Evolutionary conservation across 2,329 filamentous ascomycete species (phyloP).

Genomic region (Diaporthe citrichinensis): DNA sequence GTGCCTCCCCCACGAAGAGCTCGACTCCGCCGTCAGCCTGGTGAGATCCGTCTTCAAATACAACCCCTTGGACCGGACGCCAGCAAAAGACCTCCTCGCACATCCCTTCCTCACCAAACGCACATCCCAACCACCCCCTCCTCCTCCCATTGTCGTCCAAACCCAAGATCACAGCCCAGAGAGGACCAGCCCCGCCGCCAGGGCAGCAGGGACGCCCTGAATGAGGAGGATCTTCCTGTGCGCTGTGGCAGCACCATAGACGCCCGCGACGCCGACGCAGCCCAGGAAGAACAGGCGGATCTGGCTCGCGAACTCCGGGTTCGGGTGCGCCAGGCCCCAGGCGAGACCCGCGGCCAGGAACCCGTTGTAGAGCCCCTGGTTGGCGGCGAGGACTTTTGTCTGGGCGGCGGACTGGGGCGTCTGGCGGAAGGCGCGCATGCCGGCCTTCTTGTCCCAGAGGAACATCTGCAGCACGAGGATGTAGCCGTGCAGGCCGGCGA

Average conservation of each 20-base stretch:
- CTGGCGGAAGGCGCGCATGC: slow-evolving; percentile 60
- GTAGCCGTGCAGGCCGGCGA: slow-evolving; percentile 62
- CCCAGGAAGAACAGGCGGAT: slow-evolving; percentile 63
- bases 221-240: slow-evolving; percentile 58
- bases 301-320: slow-evolving; percentile 57
- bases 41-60: background rate
- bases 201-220: slow-evolving; percentile 56
- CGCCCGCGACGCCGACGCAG: slow-evolving; percentile 60
- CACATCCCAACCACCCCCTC: background rate
- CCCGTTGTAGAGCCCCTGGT: slow-evolving; percentile 68
- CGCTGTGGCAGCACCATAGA: slow-evolving; percentile 60
- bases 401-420: slow-evolving; percentile 60
- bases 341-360: slow-evolving; percentile 64
- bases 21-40: background rate
- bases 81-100: background rate
- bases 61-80: background rate
- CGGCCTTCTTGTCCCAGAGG: slow-evolving; percentile 62
- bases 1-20: background rate
- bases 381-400: slow-evolving; percentile 61
- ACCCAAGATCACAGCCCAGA: background rate
- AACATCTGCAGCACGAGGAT: slow-evolving; percentile 65
- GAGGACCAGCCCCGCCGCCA: slow-evolving; percentile 39
- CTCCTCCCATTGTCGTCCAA: too few species aligned
- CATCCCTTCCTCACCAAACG: slow-evolving; percentile 1
- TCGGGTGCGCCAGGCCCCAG: slow-evolving; percentile 64